Evolutionary conservation across 129 eudicot species (phyloP).

Genomic region (Artemisia tridentata): DNA sequence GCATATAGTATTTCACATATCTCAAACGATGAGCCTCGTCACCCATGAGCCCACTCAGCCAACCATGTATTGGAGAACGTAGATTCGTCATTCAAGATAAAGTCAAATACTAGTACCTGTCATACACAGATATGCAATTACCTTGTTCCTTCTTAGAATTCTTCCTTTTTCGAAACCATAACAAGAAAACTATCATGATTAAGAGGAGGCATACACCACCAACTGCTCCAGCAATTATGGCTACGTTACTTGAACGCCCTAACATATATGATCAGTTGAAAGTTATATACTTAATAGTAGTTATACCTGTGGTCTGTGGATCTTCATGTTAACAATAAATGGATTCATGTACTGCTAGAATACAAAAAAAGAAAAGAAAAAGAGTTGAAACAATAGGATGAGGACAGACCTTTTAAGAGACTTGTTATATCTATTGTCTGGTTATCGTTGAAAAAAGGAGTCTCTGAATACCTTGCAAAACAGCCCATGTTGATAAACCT

Average conservation of each 20-base stretch:
- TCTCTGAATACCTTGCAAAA: conserved; percentile 55
- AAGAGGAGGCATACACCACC: conserved; percentile 41
- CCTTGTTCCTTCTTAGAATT: conserved; percentile 35
- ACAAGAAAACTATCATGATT: conserved; percentile 23
- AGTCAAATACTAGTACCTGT: not conserved
- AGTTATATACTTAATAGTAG: not conserved
- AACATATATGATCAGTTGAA: not conserved
- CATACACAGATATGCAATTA: not conserved
- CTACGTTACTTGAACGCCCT: conserved; percentile 47
- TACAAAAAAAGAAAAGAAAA: not conserved
- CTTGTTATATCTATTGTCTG: conserved; percentile 48
- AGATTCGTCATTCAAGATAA: not conserved
- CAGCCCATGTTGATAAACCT: conserved; percentile 56
- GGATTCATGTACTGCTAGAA: not conserved
- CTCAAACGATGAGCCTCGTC: not conserved
- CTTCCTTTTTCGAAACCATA: conserved; percentile 29
- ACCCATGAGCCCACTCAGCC: not conserved
- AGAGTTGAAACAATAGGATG: not conserved
- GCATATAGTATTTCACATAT: not conserved
- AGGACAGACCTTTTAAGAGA: conserved; percentile 42
- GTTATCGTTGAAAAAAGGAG: conserved; percentile 46
- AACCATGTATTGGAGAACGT: not conserved
- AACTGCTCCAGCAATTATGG: conserved; percentile 32
- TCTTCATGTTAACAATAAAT: not conserved
- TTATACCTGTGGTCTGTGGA: not conserved